These are phyloP conservation scores for Hamigera avellanea DNA, from an alignment of 495 filamentous ascomycete genomes.

Conservation along the genomic window DNA sequence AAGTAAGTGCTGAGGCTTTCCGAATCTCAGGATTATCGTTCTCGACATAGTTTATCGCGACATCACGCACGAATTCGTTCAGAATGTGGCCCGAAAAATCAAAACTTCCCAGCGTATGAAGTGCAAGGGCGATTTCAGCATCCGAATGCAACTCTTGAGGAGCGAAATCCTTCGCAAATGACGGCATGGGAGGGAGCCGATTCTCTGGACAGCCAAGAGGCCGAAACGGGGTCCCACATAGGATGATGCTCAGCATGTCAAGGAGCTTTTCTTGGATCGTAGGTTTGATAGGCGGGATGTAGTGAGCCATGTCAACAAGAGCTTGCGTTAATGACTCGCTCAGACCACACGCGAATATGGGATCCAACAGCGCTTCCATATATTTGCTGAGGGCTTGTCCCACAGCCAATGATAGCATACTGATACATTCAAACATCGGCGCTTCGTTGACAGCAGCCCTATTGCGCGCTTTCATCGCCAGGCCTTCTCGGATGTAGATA, in stretches of 20 bases:
- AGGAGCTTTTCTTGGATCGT: slow-evolving; percentile 89
- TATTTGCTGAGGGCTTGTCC: slow-evolving; percentile 96
- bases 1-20: slow-evolving; percentile 89
- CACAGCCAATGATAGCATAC: slow-evolving; percentile 86
- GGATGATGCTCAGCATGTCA: slow-evolving; percentile 86
- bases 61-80: slow-evolving; percentile 97
- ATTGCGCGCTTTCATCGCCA: slow-evolving; percentile 73
- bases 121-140: slow-evolving; percentile 77
- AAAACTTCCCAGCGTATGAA: slow-evolving; percentile 91
- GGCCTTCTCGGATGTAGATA: slow-evolving; percentile 79
- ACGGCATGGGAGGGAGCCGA: slow-evolving; percentile 53
- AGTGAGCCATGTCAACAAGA: slow-evolving; percentile 95
- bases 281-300: slow-evolving; percentile 86
- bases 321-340: slow-evolving; percentile 89
- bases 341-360: slow-evolving; percentile 92
- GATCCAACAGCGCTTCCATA: slow-evolving; percentile 89
- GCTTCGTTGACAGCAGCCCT: slow-evolving; percentile 58
- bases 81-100: slow-evolving; percentile 90
- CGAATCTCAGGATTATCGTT: slow-evolving; percentile 89
- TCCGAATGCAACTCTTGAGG: slow-evolving; percentile 56
- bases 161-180: slow-evolving; percentile 78
- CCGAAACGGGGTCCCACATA: slow-evolving; percentile 83
- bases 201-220: slow-evolving; percentile 79
- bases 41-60: slow-evolving; percentile 95
- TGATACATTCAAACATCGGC: slow-evolving; percentile 98